phyloP scores from a whole-genome alignment of 2,329 filamentous ascomycete species.

The Helotiales sp. region DNA sequence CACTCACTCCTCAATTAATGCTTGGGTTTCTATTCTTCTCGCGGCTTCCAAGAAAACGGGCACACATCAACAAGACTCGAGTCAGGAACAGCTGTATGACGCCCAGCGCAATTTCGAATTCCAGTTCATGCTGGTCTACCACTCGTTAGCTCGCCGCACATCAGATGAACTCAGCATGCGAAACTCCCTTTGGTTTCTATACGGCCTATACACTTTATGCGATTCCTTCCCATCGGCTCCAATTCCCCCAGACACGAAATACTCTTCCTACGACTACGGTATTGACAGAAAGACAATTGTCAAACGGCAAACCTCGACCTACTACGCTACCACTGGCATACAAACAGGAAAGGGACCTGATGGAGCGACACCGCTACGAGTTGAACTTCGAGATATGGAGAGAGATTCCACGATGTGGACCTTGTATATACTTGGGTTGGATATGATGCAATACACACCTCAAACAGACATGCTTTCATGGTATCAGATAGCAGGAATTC shows the following conservation, averaged over 20 bases:
- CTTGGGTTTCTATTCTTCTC: too few species aligned
- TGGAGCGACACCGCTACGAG: conserved; percentile 24
- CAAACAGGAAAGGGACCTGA: conserved; percentile 18
- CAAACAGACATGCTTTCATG: conserved; percentile 28
- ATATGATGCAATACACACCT: conserved; percentile 27
- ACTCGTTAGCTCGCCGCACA: background rate
- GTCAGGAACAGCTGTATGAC: background rate
- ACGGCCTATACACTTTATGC: background rate
- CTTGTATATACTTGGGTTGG: conserved; percentile 31
- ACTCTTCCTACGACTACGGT: conserved; percentile 26
- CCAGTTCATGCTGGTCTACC: background rate
- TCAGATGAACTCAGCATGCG: background rate
- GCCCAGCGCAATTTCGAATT: background rate
- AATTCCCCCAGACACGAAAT: background rate
- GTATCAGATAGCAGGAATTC: conserved; percentile 33
- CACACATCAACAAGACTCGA: background rate
- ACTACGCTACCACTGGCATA: conserved; percentile 22
- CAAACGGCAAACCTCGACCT: conserved; percentile 17
- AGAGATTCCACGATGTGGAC: conserved; percentile 28
- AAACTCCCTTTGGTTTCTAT: background rate
- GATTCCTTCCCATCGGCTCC: background rate
- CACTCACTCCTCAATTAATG: background rate
- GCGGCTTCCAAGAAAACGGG: too few species aligned
- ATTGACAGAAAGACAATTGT: conserved; percentile 10
- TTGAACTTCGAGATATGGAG: conserved; percentile 29